Evolutionary conservation across 257 asterid species (phyloP), one percentile per base, ranked within the genome.

Genomic region (Lantana camara): DNA sequence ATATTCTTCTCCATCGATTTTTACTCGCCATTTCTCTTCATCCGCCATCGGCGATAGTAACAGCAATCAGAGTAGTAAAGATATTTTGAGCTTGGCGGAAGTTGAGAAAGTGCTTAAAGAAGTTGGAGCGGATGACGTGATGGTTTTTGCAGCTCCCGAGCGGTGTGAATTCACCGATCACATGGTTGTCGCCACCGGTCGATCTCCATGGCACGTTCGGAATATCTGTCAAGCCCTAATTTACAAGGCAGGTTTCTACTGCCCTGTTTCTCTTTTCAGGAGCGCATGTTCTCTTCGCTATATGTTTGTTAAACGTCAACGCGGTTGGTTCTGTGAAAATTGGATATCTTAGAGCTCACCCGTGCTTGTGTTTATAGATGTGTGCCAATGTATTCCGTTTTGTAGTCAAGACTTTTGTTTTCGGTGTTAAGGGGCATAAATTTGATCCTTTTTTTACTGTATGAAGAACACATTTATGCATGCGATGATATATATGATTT

Each of bases 181-280:
- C 79, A 83, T 90, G 90, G 93, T 93, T 49, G 60, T 93, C 64
- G 97, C 97, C 78, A 85, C 98, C 1, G 97, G 95, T 32, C 83
- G 96, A 37, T 93, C 98, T 9, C 83, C 92, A 37, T 92, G 98
- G 98, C 98, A 93, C 69, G 98, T 89, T 13, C 91, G 97, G 29
- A 93, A 93, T 27, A 93, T 93, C 67, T 86, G 94, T 73, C 99
- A 90, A 77, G 97, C 99, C 59, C 89, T 90, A 59, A 52, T 93
- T 48, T 84, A 85, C 82, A 69, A 88, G 91, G 98, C 74, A 79
- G 70, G 91, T 79, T 60, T 34, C 40, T 46, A 57, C 57, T 32
- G 47, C 57, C 44, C 41, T 53, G 32, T 22, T 32, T 56, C 4
- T 21, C 13, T 14, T 22, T 15, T 29, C 13, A 14, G 27, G 57